Evolutionary conservation across 2,329 filamentous ascomycete genomes (phyloP), one percentile per base, ranked within the genome.

Genomic region (Endothia cerciana): DNA sequence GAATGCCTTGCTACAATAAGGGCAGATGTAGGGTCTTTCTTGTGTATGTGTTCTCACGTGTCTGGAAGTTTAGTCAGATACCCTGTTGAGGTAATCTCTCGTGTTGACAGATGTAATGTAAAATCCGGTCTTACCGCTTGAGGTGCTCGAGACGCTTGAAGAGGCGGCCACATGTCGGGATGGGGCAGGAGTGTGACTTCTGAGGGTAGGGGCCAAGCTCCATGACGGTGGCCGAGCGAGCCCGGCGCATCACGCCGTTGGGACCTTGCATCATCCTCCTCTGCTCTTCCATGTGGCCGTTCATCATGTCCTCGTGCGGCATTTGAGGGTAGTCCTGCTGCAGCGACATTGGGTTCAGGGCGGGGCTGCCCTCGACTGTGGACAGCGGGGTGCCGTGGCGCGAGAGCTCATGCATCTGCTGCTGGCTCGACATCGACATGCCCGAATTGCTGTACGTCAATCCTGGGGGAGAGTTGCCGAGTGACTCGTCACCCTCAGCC

Each of bases 91-190:
- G 72, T 76, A 77, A 76, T 76, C 73, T 76, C 74, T 73, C 72
- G 73, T 65, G 65, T 70, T 71, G 73, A 77, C 73, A 78, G 79
- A 75, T 70, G 71, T 78, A 80, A 70, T 76, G 74, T 74, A 74
- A 74, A 58, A 77, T 76, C 68, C 69, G 73, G 73, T 84, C 91
- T 88, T 92, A 97, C 93, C 94, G 90, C 87, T 99, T 99, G 76
- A 99, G 89, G 82, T 99, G 95, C 83, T 99, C 95, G 83, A 99
- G 88, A 80, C 95, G 90, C 89, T 99, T 99, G 87, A 99, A 99
- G 69, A 97, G 87, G 74, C 95, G 91, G 63, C 95, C 95, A 77
- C 95, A 99, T 64, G 94, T 96, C 36, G 95, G 95, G 74, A 99
- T 99, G n/a, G 95, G 95, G 82, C 95, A 99, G 1, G 94, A 98